Percentiles rank a stretch among this genome's conserved stretches.
Conservation (phyloP, 306 rosid genomes). For the Dalbergia cochinchinensis region DNA sequence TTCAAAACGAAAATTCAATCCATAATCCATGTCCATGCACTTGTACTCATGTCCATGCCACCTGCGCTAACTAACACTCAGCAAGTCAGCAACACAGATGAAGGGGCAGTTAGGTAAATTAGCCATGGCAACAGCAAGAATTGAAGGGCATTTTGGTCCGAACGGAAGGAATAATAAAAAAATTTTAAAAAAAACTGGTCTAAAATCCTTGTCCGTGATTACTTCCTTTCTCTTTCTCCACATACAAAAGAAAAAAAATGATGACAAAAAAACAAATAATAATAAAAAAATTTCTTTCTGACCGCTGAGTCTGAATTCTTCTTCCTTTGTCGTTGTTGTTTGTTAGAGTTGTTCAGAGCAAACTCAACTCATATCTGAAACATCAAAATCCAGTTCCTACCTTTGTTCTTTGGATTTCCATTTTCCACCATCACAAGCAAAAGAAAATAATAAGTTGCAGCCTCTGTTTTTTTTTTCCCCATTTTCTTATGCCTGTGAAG, state of each 20-base stretch:
- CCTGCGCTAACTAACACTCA: background rate
- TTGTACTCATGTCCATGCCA: background rate
- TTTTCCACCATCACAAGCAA: background rate
- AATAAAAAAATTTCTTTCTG: background rate
- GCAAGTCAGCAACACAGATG: background rate
- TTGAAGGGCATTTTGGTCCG: conserved; percentile 52
- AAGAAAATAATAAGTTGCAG: background rate
- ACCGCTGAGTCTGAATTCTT: conserved; percentile 29
- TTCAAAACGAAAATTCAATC: background rate
- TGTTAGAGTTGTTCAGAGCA: conserved; percentile 7
- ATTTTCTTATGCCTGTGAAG: conserved; percentile 6
- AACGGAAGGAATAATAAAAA: background rate
- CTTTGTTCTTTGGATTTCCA: conserved; percentile 22
- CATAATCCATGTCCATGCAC: background rate
- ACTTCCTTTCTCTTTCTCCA: conserved; percentile 7
- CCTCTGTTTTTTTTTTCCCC: background rate
- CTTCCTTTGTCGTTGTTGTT: background rate
- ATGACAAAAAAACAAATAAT: background rate
- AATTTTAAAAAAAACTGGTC: conserved; percentile 25
- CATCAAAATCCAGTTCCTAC: conserved; percentile 40
- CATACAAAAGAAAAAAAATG: background rate
- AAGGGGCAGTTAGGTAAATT: background rate
- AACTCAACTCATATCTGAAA: conserved; percentile 2
- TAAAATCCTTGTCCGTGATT: background rate
- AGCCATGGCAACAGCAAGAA: background rate